Evolutionary conservation across 2,329 filamentous ascomycete species (phyloP), one percentile per base, ranked within the genome.

Genomic region (Alternaria incomplexa): DNA sequence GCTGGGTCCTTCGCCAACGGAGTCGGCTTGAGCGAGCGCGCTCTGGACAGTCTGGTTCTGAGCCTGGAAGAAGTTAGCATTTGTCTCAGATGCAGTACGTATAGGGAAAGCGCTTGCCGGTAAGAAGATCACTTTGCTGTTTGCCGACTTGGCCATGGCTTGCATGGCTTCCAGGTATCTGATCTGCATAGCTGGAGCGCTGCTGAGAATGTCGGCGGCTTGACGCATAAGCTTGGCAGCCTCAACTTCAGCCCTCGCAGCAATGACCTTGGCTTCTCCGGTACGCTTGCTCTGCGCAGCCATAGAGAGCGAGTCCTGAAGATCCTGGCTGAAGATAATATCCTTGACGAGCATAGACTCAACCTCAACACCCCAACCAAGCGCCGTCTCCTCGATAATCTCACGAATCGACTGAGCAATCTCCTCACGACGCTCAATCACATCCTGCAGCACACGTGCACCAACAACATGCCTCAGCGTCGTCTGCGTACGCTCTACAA

Each of bases 271-370:
- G 84, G 91, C 93, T 83, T 99, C 96, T 83, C 96, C 96, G 61
- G 97, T 97, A 72, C 96, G 91, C 91, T 98, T 98, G 85, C 91
- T 93, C 87, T 99, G 96, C 4, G 96, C 96, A 43, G 96, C 96
- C 96, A 99, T 98, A 78, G 93, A 97, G 53, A 99, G 88, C 17
- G 92, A 96, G 77, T 98, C 95, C 82, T 99, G 96, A 47, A 99
- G 87, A 72, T 98, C 96, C 77, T 93, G 89, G 82, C 90, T 93
- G 88, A 99, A 99, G 79, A 98, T 92, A 78, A 99, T 97, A 81
- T 99, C 96, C 84, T 99, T 98, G 87, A 99, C 95, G 71, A 99
- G 89, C 95, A 99, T 99, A 77, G 91, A 94, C 86, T 98, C 96
- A 62, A 98, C 96, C 77, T 93, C 89, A 8, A 97, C 95, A 82